Base-by-base conservation (phyloP, 805 yeast genomes). In the Suhomyces tanzawaensis region DNA sequence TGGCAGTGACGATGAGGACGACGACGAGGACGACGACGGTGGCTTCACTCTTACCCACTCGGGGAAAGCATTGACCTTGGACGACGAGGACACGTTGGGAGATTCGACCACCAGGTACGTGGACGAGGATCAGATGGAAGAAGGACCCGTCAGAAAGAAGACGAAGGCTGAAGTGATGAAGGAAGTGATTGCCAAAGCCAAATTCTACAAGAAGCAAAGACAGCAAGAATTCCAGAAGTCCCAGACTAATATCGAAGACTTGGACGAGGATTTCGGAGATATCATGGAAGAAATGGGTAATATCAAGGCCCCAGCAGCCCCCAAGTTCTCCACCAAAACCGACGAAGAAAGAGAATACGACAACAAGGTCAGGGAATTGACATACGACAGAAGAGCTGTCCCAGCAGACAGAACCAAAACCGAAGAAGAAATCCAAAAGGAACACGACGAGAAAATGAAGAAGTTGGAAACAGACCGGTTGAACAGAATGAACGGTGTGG, bases 81-180 rank as follows among this genome's bases (percentile, higher is more conserved):
- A 69, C n/a, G 85, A 77, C 42, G 22, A 23, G 4, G 38, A 35
- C 58, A 48, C 8, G 32, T 61, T 52, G 37, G 64, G 61, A 7
- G 45, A 13, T 7, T 32, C 44, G 6, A 38, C 46, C 11, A 48
- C 57, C 8, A 64, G 56, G 15, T 72, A 66, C 32, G 70, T 59
- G 7, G 73, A 65, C 15, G 76, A 63, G 16, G 74, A 60, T 33
- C 45, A 47, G 21, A 34, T 51, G 16, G 56, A 51, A 2, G 60
- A 50, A 7, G 62, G 52, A 32, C 79, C 81, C 1, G 59, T 66
- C n/a, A 73, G 79, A 42, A 82, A 81, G 61, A 85, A 82, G 62
- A 78, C 87, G 14, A 85, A 85, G 53, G 83, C 85, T 26, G 95
- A 85, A 59, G 91, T 85, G 26, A 85, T 85, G 95, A 77, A 82